Evolutionary conservation across 1,284 basidiomycete genomes (phyloP), one percentile per base, ranked within the genome.

Genomic region (Ceratobasidium sp.): DNA sequence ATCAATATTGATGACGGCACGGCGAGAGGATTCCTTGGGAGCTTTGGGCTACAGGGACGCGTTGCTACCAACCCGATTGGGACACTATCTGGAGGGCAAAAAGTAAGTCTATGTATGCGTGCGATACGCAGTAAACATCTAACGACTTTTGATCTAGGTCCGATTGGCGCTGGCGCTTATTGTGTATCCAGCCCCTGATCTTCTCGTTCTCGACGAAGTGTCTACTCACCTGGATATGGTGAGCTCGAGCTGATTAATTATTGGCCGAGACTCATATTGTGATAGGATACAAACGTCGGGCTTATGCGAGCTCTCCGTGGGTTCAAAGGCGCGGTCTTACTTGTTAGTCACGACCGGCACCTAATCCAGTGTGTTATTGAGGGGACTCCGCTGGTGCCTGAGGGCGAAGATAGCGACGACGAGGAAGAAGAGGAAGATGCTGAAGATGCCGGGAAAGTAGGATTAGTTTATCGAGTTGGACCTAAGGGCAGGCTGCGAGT

Each of bases 321-420:
- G 18, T 94, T 89, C 81, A 84, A 85, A 33, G 92, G 93, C 2
- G 91, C 89, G 0, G 83, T 94, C 42, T 84, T 93, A 12, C 85
- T 94, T 12, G 89, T 94, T 73, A 92, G 91, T 46, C 93, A 94
- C 83, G 93, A 94, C 82, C 87, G 92, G 79, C 87, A 83, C 80
- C 84, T 86, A 75, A 80, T 82, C 69, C 84, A 84, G 12, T 83
- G 84, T 20, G 85, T 87, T n/a, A 81, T 87, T 28, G 86, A 87
- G 75, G 83, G 86, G 3, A 81, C 83, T 15, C 81, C 84, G 1
- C 66, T 83, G n/a, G 66, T 77, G 39, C 79, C 68, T 26, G 82
- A 78, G 64, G 83, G 72, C 49, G 81, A 77, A 60, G 80, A 81
- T 39, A 80, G 82, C 33, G 82, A 81, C n/a, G 81, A 79, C 10